Conservation (phyloP, 495 filamentous ascomycete species). For the Penicillium antarcticum region DNA sequence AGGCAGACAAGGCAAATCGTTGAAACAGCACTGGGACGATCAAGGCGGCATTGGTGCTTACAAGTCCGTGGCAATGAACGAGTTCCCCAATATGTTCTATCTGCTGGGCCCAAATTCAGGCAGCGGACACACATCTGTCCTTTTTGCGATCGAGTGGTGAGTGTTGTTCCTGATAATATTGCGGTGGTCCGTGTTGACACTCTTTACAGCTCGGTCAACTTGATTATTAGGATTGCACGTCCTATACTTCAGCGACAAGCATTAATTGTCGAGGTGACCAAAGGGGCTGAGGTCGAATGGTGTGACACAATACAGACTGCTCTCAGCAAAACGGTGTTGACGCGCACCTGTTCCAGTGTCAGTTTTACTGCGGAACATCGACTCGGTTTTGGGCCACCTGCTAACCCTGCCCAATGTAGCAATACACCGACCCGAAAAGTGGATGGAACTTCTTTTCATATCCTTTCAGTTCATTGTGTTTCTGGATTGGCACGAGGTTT, state of each 20-base stretch:
- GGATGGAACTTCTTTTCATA: constrained; percentile 9
- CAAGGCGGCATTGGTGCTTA: constrained; percentile 3
- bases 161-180: background rate
- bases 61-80: background rate
- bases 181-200: background rate
- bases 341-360: constrained; percentile 3
- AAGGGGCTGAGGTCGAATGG: constrained; percentile 2
- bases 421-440: constrained; percentile 4
- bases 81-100: constrained; percentile 9
- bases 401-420: background rate
- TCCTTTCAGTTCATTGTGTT: constrained; percentile 2
- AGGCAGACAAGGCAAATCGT: background rate
- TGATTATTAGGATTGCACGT: background rate
- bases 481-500: background rate
- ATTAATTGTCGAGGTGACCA: background rate
- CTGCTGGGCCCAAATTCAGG: constrained; percentile 5
- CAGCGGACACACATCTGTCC: constrained; percentile 8
- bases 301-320: constrained; percentile 2
- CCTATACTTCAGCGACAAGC: background rate
- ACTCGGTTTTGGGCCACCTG: background rate
- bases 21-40: constrained; percentile 3
- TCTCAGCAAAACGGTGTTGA: constrained; percentile 3
- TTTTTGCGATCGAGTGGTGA: constrained; percentile 8
- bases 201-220: background rate
- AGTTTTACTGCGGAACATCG: background rate